Evolutionary conservation across 129 eudicot species (phyloP).

Genomic region (Logfia minima): DNA sequence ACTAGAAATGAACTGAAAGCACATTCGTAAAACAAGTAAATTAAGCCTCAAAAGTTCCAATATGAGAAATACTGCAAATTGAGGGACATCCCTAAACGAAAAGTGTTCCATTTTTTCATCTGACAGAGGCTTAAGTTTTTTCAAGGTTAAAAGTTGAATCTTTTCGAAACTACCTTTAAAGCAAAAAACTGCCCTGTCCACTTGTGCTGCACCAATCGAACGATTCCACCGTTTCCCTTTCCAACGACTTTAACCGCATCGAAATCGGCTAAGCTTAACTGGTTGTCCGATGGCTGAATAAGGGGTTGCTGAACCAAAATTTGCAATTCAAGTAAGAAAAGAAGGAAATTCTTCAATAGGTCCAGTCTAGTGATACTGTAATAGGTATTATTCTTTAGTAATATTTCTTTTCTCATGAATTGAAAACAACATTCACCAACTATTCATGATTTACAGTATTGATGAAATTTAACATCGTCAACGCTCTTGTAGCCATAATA

Average conservation of each 20-base stretch:
- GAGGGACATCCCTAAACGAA: background rate
- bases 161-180: constrained; percentile 62
- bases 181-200: constrained; percentile 99
- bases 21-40: background rate
- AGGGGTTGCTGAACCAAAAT: constrained; percentile 71
- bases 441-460: background rate
- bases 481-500: too few relatives aligned
- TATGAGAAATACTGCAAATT: background rate
- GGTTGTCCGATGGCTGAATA: constrained; percentile 85
- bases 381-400: background rate
- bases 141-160: constrained; percentile 11
- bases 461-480: background rate
- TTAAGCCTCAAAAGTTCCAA: too few relatives aligned
- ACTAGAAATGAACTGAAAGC: background rate
- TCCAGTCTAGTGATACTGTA: background rate
- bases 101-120: background rate
- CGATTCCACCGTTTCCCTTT: constrained; percentile 94
- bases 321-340: constrained; percentile 15
- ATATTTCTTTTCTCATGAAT: constrained; percentile 6
- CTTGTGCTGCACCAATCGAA: constrained; percentile 94
- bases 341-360: background rate
- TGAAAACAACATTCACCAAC: background rate
- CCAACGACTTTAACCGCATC: constrained; percentile 92
- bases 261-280: constrained; percentile 90
- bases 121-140: background rate